Evolutionary conservation across 1,284 basidiomycete species (phyloP).

Genomic region (Boletus albobrunnescens): DNA sequence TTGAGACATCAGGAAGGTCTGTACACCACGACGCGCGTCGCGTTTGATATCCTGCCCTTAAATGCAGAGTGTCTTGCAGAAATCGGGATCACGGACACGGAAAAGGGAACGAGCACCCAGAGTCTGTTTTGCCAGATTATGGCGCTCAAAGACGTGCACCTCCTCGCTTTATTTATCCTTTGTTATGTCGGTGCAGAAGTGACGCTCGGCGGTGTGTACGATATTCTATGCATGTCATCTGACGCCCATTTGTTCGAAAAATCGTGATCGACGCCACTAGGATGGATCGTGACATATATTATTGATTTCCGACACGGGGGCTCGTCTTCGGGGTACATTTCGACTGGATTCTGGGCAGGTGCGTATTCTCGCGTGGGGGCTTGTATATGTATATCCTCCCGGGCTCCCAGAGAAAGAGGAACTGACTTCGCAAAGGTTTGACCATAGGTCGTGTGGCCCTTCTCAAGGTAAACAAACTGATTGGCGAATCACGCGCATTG

Average conservation of each 20-base stretch:
- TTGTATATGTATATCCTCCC: neutral
- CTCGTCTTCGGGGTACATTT: slow-evolving; percentile 43
- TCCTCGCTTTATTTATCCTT: slow-evolving; percentile 47
- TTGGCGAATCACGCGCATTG: slow-evolving; percentile 19
- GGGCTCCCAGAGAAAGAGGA: neutral
- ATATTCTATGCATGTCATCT: no score
- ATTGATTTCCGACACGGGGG: slow-evolving; percentile 40
- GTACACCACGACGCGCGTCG: neutral
- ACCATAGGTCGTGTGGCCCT: slow-evolving; percentile 19
- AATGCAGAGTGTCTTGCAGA: slow-evolving; percentile 20
- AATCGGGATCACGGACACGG: slow-evolving; percentile 28
- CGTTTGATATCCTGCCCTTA: neutral
- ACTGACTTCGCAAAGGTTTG: slow-evolving; percentile 11
- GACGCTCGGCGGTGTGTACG: slow-evolving; percentile 44
- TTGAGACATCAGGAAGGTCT: slow-evolving; percentile 51
- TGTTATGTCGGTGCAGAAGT: slow-evolving; percentile 56
- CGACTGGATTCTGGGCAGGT: slow-evolving; percentile 47
- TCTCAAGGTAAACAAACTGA: slow-evolving; percentile 16
- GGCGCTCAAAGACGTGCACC: slow-evolving; percentile 42
- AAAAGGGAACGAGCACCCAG: slow-evolving; percentile 21
- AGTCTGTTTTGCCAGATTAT: slow-evolving; percentile 49
- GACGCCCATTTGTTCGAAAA: neutral
- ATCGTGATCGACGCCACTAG: slow-evolving; percentile 19
- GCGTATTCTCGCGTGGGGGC: neutral
- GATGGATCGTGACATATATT: slow-evolving; percentile 48